These are phyloP conservation scores for Plasmodium falciparum DNA, from an alignment of 169 alveolate genomes.

Conservation along the genomic window DNA sequence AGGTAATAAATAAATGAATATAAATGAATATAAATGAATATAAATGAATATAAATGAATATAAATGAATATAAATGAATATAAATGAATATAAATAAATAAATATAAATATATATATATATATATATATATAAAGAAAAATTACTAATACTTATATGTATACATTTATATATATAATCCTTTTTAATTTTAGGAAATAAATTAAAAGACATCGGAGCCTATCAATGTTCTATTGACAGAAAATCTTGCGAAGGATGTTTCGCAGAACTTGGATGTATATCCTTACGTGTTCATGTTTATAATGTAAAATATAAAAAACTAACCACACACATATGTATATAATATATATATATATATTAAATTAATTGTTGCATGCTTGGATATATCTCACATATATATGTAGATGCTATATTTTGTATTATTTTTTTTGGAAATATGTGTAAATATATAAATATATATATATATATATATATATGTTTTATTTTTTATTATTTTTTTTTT, in stretches of 20 bases:
- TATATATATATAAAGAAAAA: too few relatives aligned
- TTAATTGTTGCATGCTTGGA: too few relatives aligned
- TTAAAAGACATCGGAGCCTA: constrained; percentile 54
- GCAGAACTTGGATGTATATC: constrained; percentile 48
- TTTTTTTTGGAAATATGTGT: background rate
- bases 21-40: too few relatives aligned
- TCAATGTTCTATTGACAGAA: constrained; percentile 65
- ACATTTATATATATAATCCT: too few relatives aligned
- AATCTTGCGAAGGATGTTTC: constrained; percentile 40
- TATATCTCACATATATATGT: too few relatives aligned
- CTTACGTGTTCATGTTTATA: constrained; percentile 67
- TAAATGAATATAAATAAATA: too few relatives aligned
- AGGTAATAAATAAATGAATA: constrained; percentile 19
- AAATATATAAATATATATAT: background rate
- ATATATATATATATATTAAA: too few relatives aligned
- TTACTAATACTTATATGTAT: too few relatives aligned
- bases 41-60: background rate
- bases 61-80: background rate
- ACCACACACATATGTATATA: too few relatives aligned
- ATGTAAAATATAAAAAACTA: constrained; percentile 18
- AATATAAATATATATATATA: too few relatives aligned
- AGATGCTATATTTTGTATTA: too few relatives aligned
- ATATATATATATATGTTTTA: background rate
- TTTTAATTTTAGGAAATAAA: constrained; percentile 19
- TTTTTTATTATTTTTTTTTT: background rate